phyloP scores from a whole-genome alignment of 257 asterid genomes.

The Marsdenia floribunda region DNA sequence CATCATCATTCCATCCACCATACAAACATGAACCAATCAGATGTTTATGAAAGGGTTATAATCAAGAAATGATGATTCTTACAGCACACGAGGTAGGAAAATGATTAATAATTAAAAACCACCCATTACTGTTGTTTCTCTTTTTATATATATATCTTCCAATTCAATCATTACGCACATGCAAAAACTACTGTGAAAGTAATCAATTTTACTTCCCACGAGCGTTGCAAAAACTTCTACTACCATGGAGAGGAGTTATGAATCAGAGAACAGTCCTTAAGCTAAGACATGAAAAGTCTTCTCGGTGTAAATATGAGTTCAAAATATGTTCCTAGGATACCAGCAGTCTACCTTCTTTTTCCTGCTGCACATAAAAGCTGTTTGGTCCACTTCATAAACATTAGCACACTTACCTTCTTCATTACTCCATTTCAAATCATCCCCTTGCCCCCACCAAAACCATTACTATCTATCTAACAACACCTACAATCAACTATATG shows the following conservation, averaged over 20 bases:
- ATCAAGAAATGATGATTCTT: neutral
- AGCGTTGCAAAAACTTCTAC: neutral
- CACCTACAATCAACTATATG: too few species aligned
- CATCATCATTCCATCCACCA: neutral
- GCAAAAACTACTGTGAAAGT: neutral
- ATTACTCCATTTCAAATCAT: neutral
- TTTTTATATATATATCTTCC: neutral
- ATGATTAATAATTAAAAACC: neutral
- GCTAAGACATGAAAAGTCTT: neutral
- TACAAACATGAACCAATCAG: neutral
- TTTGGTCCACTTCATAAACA: slow-evolving; percentile 18
- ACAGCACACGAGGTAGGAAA: slow-evolving; percentile 4
- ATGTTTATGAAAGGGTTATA: neutral
- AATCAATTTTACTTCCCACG: neutral
- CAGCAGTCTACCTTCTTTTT: neutral
- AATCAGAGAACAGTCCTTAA: neutral
- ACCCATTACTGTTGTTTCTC: neutral
- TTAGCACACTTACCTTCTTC: neutral
- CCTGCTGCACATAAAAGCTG: slow-evolving; percentile 9
- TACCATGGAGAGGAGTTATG: neutral
- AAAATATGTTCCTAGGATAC: slow-evolving; percentile 16
- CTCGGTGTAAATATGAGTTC: neutral
- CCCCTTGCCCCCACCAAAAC: too few species aligned
- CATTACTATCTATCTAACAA: too few species aligned
- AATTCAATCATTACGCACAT: slow-evolving; percentile 1